Conservation (phyloP, 768 basidiomycete species). For the Lepiota venenata region DNA sequence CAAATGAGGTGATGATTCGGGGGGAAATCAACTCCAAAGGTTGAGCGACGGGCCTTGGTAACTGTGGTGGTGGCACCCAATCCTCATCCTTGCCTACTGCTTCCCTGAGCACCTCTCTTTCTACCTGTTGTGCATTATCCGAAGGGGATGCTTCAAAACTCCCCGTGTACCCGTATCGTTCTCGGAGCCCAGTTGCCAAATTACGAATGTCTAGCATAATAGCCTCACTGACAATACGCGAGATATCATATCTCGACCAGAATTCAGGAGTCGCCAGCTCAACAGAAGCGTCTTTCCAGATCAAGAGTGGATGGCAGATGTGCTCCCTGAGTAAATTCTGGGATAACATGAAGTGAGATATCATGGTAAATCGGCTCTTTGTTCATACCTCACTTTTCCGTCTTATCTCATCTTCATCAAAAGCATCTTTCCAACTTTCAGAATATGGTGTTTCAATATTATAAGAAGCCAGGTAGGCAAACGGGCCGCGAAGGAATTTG, state of each 20-base stretch:
- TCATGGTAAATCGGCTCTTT: neutral
- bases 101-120: neutral
- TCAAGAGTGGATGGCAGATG: conserved; percentile 68
- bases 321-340: conserved; percentile 71
- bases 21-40: neutral
- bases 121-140: neutral
- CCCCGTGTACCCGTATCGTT: conserved; percentile 21
- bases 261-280: conserved; percentile 64
- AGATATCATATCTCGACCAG: conserved; percentile 64
- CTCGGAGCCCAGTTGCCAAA: conserved; percentile 45
- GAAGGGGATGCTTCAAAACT: neutral
- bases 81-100: conserved; percentile 2
- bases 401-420: conserved; percentile 69
- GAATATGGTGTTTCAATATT: conserved; percentile 55
- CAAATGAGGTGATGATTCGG: conserved; percentile 30
- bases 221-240: conserved; percentile 64
- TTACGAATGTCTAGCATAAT: conserved; percentile 65
- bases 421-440: conserved; percentile 66
- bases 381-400: conserved; percentile 64
- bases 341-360: conserved; percentile 10
- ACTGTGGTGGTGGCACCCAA: neutral
- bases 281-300: conserved; percentile 58
- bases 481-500: conserved; percentile 71
- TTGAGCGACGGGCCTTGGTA: neutral
- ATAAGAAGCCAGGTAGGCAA: conserved; percentile 54